Conservation (phyloP, 345 rosid species). For the Psidium guajava region DNA sequence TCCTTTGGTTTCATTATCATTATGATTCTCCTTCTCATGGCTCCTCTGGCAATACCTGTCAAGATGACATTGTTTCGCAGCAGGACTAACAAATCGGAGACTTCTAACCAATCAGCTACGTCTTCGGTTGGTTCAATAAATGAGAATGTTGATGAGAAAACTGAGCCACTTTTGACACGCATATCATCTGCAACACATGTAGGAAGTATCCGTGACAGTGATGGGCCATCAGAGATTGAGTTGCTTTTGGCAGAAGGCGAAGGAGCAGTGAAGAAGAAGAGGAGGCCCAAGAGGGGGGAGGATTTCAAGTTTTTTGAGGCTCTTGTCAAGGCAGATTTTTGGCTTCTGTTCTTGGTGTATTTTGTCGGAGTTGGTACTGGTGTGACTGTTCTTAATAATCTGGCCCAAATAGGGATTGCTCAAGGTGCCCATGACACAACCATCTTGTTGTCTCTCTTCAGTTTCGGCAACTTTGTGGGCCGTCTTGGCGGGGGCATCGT, state of each 20-base stretch:
- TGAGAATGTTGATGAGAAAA: conserved; percentile 14
- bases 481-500: conserved; percentile 55
- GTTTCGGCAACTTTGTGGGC: conserved; percentile 59
- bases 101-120: conserved; percentile 1
- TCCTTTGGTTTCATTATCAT: conserved; percentile 17
- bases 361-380: conserved; percentile 68
- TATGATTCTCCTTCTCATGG: conserved; percentile 50
- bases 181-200: conserved; percentile 22
- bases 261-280: conserved; percentile 57
- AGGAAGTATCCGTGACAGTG: conserved; percentile 24
- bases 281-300: conserved; percentile 63
- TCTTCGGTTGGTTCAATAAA: conserved; percentile 10
- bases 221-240: conserved; percentile 35
- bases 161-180: conserved; percentile 29
- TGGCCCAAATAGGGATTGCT: conserved; percentile 68
- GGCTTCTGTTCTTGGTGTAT: conserved; percentile 64
- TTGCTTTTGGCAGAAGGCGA: conserved; percentile 67
- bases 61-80: conserved; percentile 43
- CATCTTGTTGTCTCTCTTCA: conserved; percentile 47
- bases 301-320: conserved; percentile 61
- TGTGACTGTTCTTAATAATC: conserved; percentile 58
- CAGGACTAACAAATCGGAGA: conserved; percentile 7
- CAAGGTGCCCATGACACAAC: conserved; percentile 45
- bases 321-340: conserved; percentile 63
- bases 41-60: conserved; percentile 57